Percentiles rank a stretch among this genome's conserved stretches.
Evolutionary conservation across 257 asterid genomes (phyloP).

Genomic region (Solanum dulcamara): DNA sequence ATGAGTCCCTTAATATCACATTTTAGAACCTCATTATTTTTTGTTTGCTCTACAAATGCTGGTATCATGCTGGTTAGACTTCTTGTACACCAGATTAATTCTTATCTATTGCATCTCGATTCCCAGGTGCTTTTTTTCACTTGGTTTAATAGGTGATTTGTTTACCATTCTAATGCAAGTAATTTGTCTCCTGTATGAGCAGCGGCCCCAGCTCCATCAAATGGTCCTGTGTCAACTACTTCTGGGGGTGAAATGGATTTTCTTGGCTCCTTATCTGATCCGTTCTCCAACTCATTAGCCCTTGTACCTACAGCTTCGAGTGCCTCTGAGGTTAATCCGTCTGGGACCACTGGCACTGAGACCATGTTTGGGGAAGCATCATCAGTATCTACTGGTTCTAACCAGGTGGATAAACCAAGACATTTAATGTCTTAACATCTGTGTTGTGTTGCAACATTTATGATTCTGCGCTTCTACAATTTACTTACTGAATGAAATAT

Average conservation of each 20-base stretch:
- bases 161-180: not conserved
- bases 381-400: constrained; percentile 27
- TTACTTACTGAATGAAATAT: not conserved
- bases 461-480: not conserved
- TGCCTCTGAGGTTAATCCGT: constrained; percentile 36
- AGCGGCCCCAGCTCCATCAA: constrained; percentile 46
- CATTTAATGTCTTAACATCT: not conserved
- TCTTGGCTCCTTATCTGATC: constrained; percentile 59
- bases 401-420: constrained; percentile 32
- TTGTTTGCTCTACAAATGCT: not conserved
- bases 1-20: not conserved
- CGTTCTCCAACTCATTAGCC: constrained; percentile 55
- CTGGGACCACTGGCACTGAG: constrained; percentile 33
- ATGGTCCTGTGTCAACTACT: constrained; percentile 34
- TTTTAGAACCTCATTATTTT: not conserved
- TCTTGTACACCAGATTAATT: not conserved
- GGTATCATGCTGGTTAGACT: not conserved
- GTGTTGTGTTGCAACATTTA: not conserved
- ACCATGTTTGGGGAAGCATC: constrained; percentile 27
- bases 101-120: not conserved
- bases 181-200: constrained; percentile 7
- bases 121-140: not conserved
- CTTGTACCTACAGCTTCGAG: constrained; percentile 44
- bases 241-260: constrained; percentile 57
- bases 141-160: not conserved